Percentiles rank a stretch among this genome's conserved stretches.
Conservation (phyloP, 257 asterid species). For the Salvia rosmarinus region DNA sequence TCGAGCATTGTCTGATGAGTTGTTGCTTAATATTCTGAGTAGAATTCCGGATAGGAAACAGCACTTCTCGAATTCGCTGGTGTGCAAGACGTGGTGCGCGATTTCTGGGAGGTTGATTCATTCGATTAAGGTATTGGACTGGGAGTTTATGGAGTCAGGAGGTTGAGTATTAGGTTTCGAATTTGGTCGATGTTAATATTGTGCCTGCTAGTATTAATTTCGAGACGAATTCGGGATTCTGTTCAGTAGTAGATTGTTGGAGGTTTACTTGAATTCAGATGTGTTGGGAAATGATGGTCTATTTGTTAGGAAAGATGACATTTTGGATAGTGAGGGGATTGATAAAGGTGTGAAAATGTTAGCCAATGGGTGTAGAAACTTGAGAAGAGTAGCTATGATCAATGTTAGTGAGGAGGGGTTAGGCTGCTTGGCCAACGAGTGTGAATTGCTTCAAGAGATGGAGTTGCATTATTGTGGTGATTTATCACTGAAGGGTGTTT, state of each 20-base stretch:
- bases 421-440: slow-evolving; percentile 56
- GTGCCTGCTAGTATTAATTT: slow-evolving; percentile 49
- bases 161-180: slow-evolving; percentile 65
- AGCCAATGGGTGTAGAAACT: slow-evolving; percentile 62
- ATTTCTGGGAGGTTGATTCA: slow-evolving; percentile 64
- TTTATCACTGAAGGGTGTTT: slow-evolving; percentile 60
- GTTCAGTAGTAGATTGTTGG: slow-evolving; percentile 54
- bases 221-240: slow-evolving; percentile 63
- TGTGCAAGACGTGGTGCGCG: slow-evolving; percentile 77
- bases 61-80: slow-evolving; percentile 59
- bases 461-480: slow-evolving; percentile 69
- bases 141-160: slow-evolving; percentile 87
- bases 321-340: slow-evolving; percentile 47
- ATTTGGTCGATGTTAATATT: slow-evolving; percentile 63
- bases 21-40: slow-evolving; percentile 58
- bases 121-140: slow-evolving; percentile 63
- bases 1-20: slow-evolving; percentile 54
- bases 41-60: slow-evolving; percentile 50
- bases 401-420: slow-evolving; percentile 69
- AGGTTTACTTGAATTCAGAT: slow-evolving; percentile 52
- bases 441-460: slow-evolving; percentile 82
- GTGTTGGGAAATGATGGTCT: slow-evolving; percentile 42
- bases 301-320: slow-evolving; percentile 49
- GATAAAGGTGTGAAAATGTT: slow-evolving; percentile 68
- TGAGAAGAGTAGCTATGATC: slow-evolving; percentile 59